phyloP scores from a whole-genome alignment of 73 alveolate genomes.

The Paraurostyla sp. region DNA sequence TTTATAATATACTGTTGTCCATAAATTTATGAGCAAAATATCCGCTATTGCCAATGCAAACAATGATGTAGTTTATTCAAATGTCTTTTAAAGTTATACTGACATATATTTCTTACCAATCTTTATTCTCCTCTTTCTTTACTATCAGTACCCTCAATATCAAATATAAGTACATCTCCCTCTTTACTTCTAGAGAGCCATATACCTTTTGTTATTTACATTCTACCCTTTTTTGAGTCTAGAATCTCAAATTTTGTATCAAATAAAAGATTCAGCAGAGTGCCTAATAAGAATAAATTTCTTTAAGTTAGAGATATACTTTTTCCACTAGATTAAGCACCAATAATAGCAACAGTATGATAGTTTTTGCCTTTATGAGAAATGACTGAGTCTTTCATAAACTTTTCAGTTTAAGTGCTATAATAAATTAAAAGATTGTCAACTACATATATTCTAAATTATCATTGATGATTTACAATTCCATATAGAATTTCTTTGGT shows the following conservation, averaged over 20 bases:
- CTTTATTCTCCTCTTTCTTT: slow-evolving; percentile 89
- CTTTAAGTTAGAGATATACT: slow-evolving; percentile 65
- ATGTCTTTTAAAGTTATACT: slow-evolving; percentile 72
- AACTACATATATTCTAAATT: slow-evolving; percentile 64
- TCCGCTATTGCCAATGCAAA: slow-evolving; percentile 93
- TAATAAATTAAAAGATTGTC: background rate
- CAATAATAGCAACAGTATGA: slow-evolving; percentile 86
- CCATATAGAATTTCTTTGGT: too few relatives aligned
- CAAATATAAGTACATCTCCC: slow-evolving; percentile 80
- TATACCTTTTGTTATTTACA: slow-evolving; percentile 90
- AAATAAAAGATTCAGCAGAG: slow-evolving; percentile 85
- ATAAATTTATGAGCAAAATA: slow-evolving; percentile 90
- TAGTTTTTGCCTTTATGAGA: slow-evolving; percentile 63
- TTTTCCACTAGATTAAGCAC: slow-evolving; percentile 90
- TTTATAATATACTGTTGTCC: slow-evolving; percentile 74
- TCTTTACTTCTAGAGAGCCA: slow-evolving; percentile 76
- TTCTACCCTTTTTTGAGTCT: slow-evolving; percentile 83
- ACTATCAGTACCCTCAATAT: slow-evolving; percentile 93
- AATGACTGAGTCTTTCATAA: slow-evolving; percentile 44
- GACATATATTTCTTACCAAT: slow-evolving; percentile 27
- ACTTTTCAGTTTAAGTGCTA: slow-evolving; percentile 46
- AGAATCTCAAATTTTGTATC: slow-evolving; percentile 82
- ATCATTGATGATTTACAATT: slow-evolving; percentile 62
- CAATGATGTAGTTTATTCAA: slow-evolving; percentile 91
- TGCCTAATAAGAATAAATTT: slow-evolving; percentile 56